phyloP scores from a whole-genome alignment of 2,329 filamentous ascomycete genomes.

The Xylaria digitata region DNA sequence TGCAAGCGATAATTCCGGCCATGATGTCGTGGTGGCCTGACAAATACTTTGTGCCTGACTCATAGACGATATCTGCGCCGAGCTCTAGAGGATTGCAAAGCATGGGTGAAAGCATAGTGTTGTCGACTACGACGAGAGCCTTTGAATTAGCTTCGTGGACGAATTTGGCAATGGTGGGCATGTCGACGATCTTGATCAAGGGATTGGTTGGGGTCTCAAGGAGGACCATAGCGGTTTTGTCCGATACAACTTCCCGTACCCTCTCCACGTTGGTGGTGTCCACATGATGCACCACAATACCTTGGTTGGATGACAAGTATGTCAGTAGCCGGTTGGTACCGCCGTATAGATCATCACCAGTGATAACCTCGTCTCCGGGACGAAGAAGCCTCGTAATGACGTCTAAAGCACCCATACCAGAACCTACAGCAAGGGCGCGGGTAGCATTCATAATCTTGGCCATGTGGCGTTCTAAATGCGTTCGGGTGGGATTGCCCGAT shows the following conservation, averaged over 20 bases:
- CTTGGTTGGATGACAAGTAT: conserved; percentile 87
- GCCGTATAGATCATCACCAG: conserved; percentile 95
- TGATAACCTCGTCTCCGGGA: conserved; percentile 96
- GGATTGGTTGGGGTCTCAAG: conserved; percentile 98
- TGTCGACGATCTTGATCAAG: conserved; percentile 96
- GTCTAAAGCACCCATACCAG: conserved; percentile 96
- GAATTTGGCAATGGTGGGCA: conserved; percentile 79
- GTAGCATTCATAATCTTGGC: conserved; percentile 99
- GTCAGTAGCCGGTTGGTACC: conserved; percentile 94
- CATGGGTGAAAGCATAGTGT: conserved; percentile 98
- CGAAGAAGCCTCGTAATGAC: conserved; percentile 92
- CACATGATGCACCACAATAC: conserved; percentile 94
- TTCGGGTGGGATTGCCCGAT: conserved; percentile 95
- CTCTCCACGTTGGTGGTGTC: conserved; percentile 85
- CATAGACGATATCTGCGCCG: conserved; percentile 95
- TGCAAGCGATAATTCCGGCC: conserved; percentile 95
- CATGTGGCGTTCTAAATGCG: conserved; percentile 93
- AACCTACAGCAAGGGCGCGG: conserved; percentile 91
- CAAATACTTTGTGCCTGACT: conserved; percentile 97
- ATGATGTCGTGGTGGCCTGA: conserved; percentile 99
- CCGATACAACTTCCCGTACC: conserved; percentile 74
- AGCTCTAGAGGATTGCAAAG: conserved; percentile 93
- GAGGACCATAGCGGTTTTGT: conserved; percentile 93
- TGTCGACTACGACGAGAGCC: conserved; percentile 91
- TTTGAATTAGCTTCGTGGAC: conserved; percentile 82